A percentile compares a stretch with the other conserved stretches of the same genome.
Conservation (phyloP, 257 asterid genomes). For the Cynanchum wilfordii region DNA sequence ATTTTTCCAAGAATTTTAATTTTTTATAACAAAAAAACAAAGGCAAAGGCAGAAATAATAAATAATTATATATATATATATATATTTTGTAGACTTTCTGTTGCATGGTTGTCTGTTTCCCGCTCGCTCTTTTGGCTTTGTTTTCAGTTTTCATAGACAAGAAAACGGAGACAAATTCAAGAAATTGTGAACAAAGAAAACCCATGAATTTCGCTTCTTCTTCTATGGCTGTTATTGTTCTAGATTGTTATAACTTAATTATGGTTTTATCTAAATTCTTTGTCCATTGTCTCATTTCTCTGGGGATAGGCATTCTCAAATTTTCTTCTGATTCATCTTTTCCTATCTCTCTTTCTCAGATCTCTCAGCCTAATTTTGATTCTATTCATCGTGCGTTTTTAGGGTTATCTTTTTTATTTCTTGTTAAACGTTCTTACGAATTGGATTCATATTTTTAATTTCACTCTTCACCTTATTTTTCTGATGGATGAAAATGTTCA, state of each 20-base stretch:
- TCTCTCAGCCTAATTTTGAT: conserved; percentile 7
- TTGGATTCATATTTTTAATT: neutral
- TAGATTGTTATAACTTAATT: neutral
- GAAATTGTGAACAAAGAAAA: conserved; percentile 12
- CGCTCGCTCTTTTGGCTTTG: too few species aligned
- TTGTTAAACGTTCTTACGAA: neutral
- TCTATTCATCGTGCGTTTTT: neutral
- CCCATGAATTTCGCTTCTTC: conserved; percentile 13
- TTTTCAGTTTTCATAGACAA: neutral
- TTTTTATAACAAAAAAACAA: too few species aligned
- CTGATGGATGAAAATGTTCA: conserved; percentile 16
- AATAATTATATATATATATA: too few species aligned
- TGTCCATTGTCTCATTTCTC: neutral
- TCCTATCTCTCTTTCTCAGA: neutral
- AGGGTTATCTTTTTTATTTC: neutral
- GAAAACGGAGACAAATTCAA: neutral
- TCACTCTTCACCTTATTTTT: neutral
- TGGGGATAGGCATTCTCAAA: neutral
- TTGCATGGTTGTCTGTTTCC: too few species aligned
- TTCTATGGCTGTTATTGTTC: conserved; percentile 15
- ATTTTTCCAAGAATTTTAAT: too few species aligned
- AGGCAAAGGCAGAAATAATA: too few species aligned
- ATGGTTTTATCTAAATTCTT: neutral
- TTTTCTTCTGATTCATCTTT: conserved; percentile 2
- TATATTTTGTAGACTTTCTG: too few species aligned